A percentile compares a stretch with the other conserved stretches of the same genome.
Conservation (phyloP, 495 filamentous ascomycete species). For the Aspergillus heteromorphus region DNA sequence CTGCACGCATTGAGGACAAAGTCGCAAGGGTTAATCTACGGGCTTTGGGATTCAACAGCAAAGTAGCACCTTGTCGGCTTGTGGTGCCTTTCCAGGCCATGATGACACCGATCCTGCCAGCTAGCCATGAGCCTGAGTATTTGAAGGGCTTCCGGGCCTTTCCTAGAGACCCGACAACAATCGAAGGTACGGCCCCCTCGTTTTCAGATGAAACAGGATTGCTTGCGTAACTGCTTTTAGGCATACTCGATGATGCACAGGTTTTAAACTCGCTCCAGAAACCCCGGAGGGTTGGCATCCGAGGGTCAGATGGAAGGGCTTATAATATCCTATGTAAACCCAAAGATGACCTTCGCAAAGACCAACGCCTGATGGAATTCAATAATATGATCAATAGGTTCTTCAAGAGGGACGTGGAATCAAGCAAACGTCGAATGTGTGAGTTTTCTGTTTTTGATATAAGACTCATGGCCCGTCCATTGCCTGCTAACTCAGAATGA, state of each 20-base stretch:
- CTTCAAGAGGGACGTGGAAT: slow-evolving; percentile 83
- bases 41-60: slow-evolving; percentile 79
- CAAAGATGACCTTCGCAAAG: slow-evolving; percentile 94
- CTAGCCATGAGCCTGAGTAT: slow-evolving; percentile 60
- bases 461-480: background rate
- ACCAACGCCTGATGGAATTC: slow-evolving; percentile 98
- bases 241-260: slow-evolving; percentile 76
- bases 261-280: slow-evolving; percentile 90
- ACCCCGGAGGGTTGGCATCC: slow-evolving; percentile 82
- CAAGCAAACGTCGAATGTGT: slow-evolving; percentile 74
- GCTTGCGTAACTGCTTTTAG: slow-evolving; percentile 33
- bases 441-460: slow-evolving; percentile 15
- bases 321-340: slow-evolving; percentile 95
- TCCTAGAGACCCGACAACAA: slow-evolving; percentile 57
- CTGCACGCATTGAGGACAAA: slow-evolving; percentile 65
- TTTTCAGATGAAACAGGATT: background rate
- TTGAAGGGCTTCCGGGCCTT: slow-evolving; percentile 78
- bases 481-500: slow-evolving; percentile 8
- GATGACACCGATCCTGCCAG: slow-evolving; percentile 76
- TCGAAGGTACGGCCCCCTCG: slow-evolving; percentile 41
- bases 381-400: slow-evolving; percentile 96
- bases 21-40: slow-evolving; percentile 64
- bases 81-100: slow-evolving; percentile 85
- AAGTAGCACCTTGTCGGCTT: slow-evolving; percentile 71
- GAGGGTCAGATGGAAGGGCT: slow-evolving; percentile 78